Evolutionary conservation across 2,329 filamentous ascomycete genomes (phyloP).

Genomic region (Fusarium abutilonis): DNA sequence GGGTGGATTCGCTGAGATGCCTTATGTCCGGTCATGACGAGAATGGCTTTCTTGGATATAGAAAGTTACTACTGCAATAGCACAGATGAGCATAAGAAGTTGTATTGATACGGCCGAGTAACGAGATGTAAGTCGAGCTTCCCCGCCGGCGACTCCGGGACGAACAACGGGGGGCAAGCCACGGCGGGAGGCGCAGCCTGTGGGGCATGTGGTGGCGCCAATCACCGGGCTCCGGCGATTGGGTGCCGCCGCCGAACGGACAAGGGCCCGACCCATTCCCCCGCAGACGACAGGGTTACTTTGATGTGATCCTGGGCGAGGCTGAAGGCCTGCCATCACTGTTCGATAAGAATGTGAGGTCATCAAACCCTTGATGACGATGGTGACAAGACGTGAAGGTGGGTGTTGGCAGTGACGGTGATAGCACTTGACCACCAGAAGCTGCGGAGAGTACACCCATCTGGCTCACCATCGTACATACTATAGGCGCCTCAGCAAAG

Average conservation of each 20-base stretch:
- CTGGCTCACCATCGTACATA: neutral
- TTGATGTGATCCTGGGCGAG: constrained; percentile 21
- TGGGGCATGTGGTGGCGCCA: constrained; percentile 41
- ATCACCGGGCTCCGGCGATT: constrained; percentile 33
- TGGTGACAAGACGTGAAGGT: constrained; percentile 15
- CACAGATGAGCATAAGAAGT: constrained; percentile 38
- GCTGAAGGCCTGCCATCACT: constrained; percentile 31
- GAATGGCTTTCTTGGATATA: constrained; percentile 12
- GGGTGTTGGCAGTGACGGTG: constrained; percentile 6
- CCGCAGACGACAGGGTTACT: constrained; percentile 29
- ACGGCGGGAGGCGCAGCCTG: constrained; percentile 48
- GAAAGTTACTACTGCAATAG: constrained; percentile 36
- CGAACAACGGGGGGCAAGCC: constrained; percentile 43
- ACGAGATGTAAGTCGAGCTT: constrained; percentile 32
- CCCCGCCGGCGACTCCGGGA: constrained; percentile 46
- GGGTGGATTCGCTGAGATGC: constrained; percentile 26
- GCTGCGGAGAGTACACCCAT: constrained; percentile 4
- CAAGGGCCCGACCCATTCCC: constrained; percentile 25
- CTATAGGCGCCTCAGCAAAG: constrained; percentile 1
- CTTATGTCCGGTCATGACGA: constrained; percentile 18
- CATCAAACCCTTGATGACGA: constrained; percentile 37
- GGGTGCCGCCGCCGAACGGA: constrained; percentile 22
- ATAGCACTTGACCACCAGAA: constrained; percentile 10
- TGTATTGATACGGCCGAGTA: constrained; percentile 37
- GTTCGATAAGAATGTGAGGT: constrained; percentile 33